Conservation (phyloP, 139 green algal species). For the Chlorella sp. region DNA sequence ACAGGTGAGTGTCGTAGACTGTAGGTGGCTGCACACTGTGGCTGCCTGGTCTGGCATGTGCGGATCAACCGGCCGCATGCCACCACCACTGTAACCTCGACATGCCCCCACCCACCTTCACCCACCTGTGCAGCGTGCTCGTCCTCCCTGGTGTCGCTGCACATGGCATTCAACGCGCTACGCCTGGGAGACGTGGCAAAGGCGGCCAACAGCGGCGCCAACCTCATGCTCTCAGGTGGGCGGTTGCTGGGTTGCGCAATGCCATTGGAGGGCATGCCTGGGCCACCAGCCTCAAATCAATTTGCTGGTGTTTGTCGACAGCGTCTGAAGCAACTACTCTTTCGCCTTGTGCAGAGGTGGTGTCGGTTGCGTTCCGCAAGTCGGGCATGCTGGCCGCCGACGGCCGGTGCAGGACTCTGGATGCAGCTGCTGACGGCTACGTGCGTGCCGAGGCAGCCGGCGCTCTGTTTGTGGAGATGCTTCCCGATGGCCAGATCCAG, state of each 20-base stretch:
- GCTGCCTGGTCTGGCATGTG: not conserved
- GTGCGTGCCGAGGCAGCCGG: conserved; percentile 59
- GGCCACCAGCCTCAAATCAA: not conserved
- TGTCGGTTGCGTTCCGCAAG: conserved; percentile 49
- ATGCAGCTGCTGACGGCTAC: conserved; percentile 58
- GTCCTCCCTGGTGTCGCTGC: conserved; percentile 68
- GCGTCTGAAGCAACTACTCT: no score
- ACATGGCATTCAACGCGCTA: conserved; percentile 44
- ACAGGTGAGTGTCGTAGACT: conserved; percentile 42
- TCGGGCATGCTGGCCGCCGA: conserved; percentile 64
- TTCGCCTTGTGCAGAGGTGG: conserved; percentile 19
- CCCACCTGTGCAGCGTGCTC: conserved; percentile 66
- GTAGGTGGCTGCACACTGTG: not conserved
- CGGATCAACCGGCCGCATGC: not conserved
- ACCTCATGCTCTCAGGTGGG: conserved; percentile 47
- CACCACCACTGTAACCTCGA: no score
- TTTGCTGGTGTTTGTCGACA: no score
- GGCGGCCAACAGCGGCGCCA: conserved; percentile 45
- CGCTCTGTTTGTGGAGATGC: conserved; percentile 36
- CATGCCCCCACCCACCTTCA: no score
- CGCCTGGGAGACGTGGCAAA: conserved; percentile 8
- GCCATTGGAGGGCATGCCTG: not conserved
- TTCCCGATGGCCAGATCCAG: not conserved
- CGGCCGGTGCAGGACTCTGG: conserved; percentile 60
- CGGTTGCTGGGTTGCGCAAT: not conserved